These are phyloP conservation scores for Aquanectria penicillioides DNA, from an alignment of 2,329 filamentous ascomycete species.

Conservation along the genomic window DNA sequence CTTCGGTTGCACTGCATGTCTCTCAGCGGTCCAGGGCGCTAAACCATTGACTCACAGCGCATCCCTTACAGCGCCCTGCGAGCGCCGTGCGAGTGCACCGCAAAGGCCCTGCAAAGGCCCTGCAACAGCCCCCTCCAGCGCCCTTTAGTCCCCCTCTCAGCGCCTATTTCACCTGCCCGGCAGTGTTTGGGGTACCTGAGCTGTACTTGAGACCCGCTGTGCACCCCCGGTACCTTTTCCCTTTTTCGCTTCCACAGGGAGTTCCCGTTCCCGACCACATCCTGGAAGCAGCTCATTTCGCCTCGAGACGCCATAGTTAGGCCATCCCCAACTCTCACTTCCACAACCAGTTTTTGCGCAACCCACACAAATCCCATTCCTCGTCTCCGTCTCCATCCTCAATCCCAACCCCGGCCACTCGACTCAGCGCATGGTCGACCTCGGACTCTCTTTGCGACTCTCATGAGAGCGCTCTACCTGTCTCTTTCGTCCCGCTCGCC, in stretches of 20 bases:
- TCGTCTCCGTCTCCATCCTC: slow-evolving; percentile 9
- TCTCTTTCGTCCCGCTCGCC: not conserved
- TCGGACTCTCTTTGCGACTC: slow-evolving; percentile 27
- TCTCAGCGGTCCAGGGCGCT: slow-evolving; percentile 28
- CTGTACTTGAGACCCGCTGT: slow-evolving; percentile 25
- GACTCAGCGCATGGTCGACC: slow-evolving; percentile 37
- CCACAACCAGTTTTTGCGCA: slow-evolving; percentile 42
- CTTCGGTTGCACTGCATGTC: slow-evolving; percentile 18
- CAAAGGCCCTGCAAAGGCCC: no score
- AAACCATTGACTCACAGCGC: slow-evolving; percentile 31
- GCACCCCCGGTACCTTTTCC: slow-evolving; percentile 30
- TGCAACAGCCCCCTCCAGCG: slow-evolving; percentile 11
- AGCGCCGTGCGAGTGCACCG: no score
- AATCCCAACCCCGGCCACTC: slow-evolving; percentile 22
- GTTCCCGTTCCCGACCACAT: no score
- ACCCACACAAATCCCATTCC: slow-evolving; percentile 28
- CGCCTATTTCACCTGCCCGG: no score
- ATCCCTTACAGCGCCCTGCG: not conserved
- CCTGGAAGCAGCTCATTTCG: slow-evolving; percentile 41
- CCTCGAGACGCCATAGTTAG: slow-evolving; percentile 41
- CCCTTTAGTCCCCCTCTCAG: no score
- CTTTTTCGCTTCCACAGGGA: no score
- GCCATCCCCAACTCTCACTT: slow-evolving; percentile 38
- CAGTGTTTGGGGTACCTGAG: slow-evolving; percentile 29
- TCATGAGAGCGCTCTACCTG: slow-evolving; percentile 26